These are phyloP conservation scores for Neonectria magnoliae DNA, from an alignment of 2,329 filamentous ascomycete species.

Conservation along the genomic window DNA sequence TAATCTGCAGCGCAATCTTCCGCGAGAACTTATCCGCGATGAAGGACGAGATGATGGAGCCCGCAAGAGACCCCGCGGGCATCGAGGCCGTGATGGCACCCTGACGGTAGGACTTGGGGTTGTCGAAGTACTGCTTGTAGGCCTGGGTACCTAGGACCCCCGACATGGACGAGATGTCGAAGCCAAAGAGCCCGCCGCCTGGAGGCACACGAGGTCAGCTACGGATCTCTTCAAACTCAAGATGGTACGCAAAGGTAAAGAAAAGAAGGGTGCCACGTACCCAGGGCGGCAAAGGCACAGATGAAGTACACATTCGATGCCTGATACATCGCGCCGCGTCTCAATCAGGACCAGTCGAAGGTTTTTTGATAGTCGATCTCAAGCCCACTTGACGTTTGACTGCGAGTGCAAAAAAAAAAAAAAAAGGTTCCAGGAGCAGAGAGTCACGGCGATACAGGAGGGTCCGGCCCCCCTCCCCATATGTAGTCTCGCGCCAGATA, in stretches of 20 bases:
- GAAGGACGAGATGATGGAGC: constrained; percentile 60
- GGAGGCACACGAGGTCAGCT: constrained; percentile 31
- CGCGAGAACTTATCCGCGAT: constrained; percentile 62
- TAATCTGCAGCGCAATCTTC: constrained; percentile 59
- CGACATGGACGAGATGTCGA: constrained; percentile 81
- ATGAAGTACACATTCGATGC: constrained; percentile 67
- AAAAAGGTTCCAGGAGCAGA: background rate
- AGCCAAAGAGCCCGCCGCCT: constrained; percentile 79
- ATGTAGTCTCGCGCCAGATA: background rate
- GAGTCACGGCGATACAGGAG: background rate
- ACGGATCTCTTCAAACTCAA: background rate
- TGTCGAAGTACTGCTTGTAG: constrained; percentile 78
- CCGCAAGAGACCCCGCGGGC: constrained; percentile 77
- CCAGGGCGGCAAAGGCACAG: constrained; percentile 70
- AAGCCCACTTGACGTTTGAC: background rate
- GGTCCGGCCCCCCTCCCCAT: background rate
- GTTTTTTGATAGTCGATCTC: background rate
- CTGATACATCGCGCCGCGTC: constrained; percentile 50
- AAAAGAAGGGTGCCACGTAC: constrained; percentile 47
- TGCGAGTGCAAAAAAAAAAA: background rate
- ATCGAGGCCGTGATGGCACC: constrained; percentile 79
- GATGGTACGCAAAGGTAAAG: background rate
- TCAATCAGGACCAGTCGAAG: background rate
- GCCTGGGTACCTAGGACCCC: constrained; percentile 72
- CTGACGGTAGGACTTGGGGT: constrained; percentile 67